These are phyloP conservation scores for Xylariaceae sp. DNA, from an alignment of 2,329 filamentous ascomycete species.

Conservation along the genomic window DNA sequence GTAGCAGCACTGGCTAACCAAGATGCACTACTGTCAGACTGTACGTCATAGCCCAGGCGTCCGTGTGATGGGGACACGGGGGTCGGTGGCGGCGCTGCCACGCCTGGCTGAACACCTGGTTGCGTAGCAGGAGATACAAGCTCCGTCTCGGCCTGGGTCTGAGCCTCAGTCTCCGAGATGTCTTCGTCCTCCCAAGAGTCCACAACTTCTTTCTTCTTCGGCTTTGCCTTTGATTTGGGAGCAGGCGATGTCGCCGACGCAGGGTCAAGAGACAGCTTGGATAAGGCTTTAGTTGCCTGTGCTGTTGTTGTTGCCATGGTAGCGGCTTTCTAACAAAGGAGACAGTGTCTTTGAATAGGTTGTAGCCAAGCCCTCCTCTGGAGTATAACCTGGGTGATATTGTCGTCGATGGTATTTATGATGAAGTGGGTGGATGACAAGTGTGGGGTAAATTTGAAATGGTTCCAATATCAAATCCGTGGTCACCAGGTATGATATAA, in stretches of 20 bases:
- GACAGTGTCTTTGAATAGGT: too few species aligned
- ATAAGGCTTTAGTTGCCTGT: slow-evolving; percentile 22
- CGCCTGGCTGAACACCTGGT: slow-evolving; percentile 26
- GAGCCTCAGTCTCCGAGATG: slow-evolving; percentile 40
- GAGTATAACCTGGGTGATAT: too few species aligned
- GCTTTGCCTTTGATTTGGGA: slow-evolving; percentile 21
- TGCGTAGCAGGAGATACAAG: slow-evolving; percentile 14
- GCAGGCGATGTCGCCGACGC: slow-evolving; percentile 6
- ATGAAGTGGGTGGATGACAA: too few species aligned
- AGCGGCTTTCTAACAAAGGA: too few species aligned
- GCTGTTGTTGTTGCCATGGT: slow-evolving; percentile 22
- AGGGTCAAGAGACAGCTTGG: slow-evolving; percentile 29
- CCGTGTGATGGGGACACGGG: slow-evolving; percentile 52
- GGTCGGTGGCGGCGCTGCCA: slow-evolving; percentile 59
- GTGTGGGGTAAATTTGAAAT: too few species aligned
- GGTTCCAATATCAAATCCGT: too few species aligned
- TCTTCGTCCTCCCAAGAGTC: slow-evolving; percentile 79
- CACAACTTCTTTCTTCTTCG: slow-evolving; percentile 43
- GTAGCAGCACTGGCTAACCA: slow-evolving; percentile 10
- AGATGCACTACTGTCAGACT: slow-evolving; percentile 4
- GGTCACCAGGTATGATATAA: too few species aligned
- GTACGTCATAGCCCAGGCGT: slow-evolving; percentile 7
- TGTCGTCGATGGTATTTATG: too few species aligned
- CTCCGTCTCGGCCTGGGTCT: slow-evolving; percentile 34
- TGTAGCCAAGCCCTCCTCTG: too few species aligned